Evolutionary conservation across 129 eudicot species (phyloP).

Genomic region (Pittosporum tobira): DNA sequence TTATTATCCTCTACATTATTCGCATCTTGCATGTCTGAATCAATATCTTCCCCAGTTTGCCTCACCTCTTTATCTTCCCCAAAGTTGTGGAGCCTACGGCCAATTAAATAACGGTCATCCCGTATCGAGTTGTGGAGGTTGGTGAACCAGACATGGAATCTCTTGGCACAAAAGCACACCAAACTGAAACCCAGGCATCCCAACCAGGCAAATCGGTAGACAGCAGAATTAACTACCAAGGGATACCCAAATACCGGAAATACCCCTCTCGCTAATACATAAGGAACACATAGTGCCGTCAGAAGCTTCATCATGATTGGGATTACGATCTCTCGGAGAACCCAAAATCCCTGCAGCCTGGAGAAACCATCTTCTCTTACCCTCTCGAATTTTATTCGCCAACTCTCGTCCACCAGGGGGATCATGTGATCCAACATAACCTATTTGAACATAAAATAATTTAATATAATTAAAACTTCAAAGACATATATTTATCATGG

Average conservation of each 20-base stretch:
- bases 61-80: slow-evolving; percentile 38
- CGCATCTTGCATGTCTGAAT: slow-evolving; percentile 15
- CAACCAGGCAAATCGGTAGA: slow-evolving; percentile 88
- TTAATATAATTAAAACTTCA: too few relatives aligned
- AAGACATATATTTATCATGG: too few relatives aligned
- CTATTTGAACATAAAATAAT: slow-evolving; percentile 11
- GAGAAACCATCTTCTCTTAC: slow-evolving; percentile 90
- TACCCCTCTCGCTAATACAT: slow-evolving; percentile 69
- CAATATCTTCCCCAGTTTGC: slow-evolving; percentile 9
- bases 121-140: slow-evolving; percentile 84
- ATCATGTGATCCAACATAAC: slow-evolving; percentile 84
- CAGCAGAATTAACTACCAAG: slow-evolving; percentile 71
- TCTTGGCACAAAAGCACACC: slow-evolving; percentile 64
- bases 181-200: slow-evolving; percentile 70
- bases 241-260: slow-evolving; percentile 87
- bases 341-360: slow-evolving; percentile 88
- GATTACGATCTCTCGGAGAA: slow-evolving; percentile 69
- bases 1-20: too few relatives aligned
- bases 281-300: slow-evolving; percentile 93
- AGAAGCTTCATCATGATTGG: slow-evolving; percentile 87
- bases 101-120: slow-evolving; percentile 84
- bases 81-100: slow-evolving; percentile 77
- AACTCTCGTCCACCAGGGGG: slow-evolving; percentile 77
- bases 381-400: slow-evolving; percentile 82
- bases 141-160: slow-evolving; percentile 93